Evolutionary conservation across 2,329 filamentous ascomycete species (phyloP), one percentile per base, ranked within the genome.

Genomic region (Fusarium pseudocircinatum): DNA sequence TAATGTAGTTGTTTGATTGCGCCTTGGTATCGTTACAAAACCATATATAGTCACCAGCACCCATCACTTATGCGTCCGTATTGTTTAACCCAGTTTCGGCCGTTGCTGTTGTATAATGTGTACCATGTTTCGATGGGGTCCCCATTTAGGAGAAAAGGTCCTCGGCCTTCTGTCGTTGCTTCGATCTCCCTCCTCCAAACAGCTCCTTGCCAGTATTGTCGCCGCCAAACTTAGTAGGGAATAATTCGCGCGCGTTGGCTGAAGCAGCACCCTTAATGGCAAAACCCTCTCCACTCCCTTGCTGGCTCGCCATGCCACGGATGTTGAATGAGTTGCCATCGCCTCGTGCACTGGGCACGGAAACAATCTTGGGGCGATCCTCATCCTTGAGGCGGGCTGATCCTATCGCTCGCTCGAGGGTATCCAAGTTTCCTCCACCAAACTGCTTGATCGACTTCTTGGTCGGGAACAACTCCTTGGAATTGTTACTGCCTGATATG

Each of bases 91-190:
- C 43, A 67, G 43, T 30, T 30, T 43, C 30, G 43, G 37, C 44
- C 26, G 28, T 52, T 59, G 39, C 46, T 50, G 30, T 57, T 37
- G 43, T 63, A 44, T 43, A 54, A 44, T 57, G 43, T 59, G 52
- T 58, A 43, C 46, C 34, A 40, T 44, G 34, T 42, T 42, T 26
- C 8, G 28, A 20, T 24, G 60, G 93, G 67, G 87, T 85, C 32
- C 32, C 14, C 8, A 20, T n/a, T 49, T 65, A 94, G 69, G 87
- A 85, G 79, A 94, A 95, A 72, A 93, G 84, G 82, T 95, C 93
- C 76, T 94, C 91, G 0, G 93, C 93, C 78, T 86, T 90, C 75
- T 92, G 89, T 72, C 93, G 88, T 70, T 81, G 80, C 92, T 93
- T 73, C 72, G 80, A 59, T 54, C 78, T 74, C 30, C 73, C 32